phyloP scores from a whole-genome alignment of 305 asterid species.

The Fraxinus platypoda region DNA sequence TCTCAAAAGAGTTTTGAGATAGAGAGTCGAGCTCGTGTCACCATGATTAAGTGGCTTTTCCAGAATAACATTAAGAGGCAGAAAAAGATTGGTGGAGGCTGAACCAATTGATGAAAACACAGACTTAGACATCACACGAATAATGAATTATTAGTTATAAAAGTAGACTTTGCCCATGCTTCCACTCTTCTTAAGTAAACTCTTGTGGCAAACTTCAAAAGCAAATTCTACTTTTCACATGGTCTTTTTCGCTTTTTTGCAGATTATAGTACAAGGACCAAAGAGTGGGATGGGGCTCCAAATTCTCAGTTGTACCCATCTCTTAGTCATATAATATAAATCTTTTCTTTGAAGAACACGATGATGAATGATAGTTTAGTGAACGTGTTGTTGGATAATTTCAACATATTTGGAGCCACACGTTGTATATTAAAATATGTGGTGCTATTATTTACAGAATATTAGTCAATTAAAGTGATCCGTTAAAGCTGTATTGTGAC shows the following conservation, averaged over 20 bases:
- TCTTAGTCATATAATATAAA: too few relatives aligned
- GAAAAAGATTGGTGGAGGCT: constrained; percentile 7
- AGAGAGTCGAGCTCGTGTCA: not conserved
- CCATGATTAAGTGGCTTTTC: not conserved
- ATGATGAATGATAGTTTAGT: too few relatives aligned
- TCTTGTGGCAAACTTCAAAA: constrained; percentile 26
- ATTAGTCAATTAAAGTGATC: too few relatives aligned
- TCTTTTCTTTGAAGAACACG: too few relatives aligned
- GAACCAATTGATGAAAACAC: not conserved
- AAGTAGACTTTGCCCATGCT: constrained; percentile 19
- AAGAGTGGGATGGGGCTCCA: not conserved
- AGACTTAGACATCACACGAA: constrained; percentile 19
- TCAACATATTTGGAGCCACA: too few relatives aligned
- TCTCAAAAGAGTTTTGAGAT: too few relatives aligned
- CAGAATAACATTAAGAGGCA: not conserved
- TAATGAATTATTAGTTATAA: constrained; percentile 24
- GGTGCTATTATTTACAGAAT: too few relatives aligned
- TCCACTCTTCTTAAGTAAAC: constrained; percentile 10
- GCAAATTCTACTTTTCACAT: constrained; percentile 34
- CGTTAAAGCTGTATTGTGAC: too few relatives aligned
- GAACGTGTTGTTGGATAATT: too few relatives aligned
- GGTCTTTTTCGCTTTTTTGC: constrained; percentile 1
- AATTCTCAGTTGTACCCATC: too few relatives aligned
- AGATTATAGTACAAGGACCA: not conserved
- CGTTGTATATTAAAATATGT: too few relatives aligned